These are phyloP conservation scores for Panaeolus papilionaceus DNA, from an alignment of 768 basidiomycete species.

Conservation along the genomic window DNA sequence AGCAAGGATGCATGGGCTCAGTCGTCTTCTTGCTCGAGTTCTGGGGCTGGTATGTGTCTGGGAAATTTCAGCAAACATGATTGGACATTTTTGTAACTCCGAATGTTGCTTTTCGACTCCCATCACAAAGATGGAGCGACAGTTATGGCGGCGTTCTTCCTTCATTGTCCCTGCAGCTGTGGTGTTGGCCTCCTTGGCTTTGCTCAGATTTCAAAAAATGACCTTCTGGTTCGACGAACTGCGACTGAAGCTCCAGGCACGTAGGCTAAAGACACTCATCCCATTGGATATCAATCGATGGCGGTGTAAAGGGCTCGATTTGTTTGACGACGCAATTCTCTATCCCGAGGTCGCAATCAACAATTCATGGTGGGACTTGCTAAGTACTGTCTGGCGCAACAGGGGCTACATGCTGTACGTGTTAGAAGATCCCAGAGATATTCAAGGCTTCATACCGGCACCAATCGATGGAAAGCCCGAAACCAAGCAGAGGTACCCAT, in stretches of 20 bases:
- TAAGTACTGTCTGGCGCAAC: background rate
- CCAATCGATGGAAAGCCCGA: background rate
- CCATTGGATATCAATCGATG: background rate
- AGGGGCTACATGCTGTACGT: background rate
- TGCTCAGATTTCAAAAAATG: background rate
- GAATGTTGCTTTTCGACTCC: background rate
- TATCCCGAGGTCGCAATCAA: background rate
- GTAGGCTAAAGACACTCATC: background rate
- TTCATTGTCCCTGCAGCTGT: background rate
- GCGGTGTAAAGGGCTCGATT: background rate
- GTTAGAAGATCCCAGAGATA: background rate
- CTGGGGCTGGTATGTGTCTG: no score
- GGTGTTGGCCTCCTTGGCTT: background rate
- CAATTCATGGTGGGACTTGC: background rate
- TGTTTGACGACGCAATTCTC: background rate
- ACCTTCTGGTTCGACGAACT: background rate
- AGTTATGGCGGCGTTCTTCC: background rate
- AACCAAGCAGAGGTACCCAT: background rate
- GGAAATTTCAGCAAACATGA: no score
- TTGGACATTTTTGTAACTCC: no score
- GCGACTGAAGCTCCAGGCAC: background rate
- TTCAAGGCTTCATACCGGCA: background rate
- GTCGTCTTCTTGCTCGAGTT: no score
- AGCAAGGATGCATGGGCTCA: no score
- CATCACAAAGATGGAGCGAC: background rate